A percentile compares a stretch with the other conserved stretches of the same genome.
Conservation (phyloP, 805 yeast species). For the Saturnispora gosingensis region DNA sequence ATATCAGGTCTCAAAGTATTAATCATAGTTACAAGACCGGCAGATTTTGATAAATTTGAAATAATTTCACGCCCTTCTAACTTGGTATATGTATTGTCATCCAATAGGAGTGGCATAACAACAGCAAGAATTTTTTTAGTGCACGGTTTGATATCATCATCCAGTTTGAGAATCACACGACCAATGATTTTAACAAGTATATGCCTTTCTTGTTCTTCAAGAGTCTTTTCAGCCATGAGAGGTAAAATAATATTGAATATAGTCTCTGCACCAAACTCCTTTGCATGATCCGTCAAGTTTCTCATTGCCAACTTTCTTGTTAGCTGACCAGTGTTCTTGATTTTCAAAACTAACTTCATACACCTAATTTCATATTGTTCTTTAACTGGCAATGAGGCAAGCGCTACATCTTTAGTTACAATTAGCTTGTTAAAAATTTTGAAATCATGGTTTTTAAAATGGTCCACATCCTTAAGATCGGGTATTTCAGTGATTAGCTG, state of each 20-base stretch:
- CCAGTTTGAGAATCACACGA: conserved; percentile 57
- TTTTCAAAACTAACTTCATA: conserved; percentile 51
- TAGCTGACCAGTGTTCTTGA: conserved; percentile 71
- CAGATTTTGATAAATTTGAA: conserved; percentile 65
- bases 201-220: conserved; percentile 80
- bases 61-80: conserved; percentile 74
- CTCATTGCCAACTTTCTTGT: conserved; percentile 63
- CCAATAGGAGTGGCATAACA: conserved; percentile 69
- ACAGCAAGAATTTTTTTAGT: conserved; percentile 66
- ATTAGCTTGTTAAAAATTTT: conserved; percentile 60
- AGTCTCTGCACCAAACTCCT: conserved; percentile 56
- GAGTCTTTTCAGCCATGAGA: conserved; percentile 54
- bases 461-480: conserved; percentile 56
- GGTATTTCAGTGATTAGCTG: conserved; percentile 47
- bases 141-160: conserved; percentile 58
- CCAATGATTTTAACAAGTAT: conserved; percentile 68
- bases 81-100: conserved; percentile 68
- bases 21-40: conserved; percentile 76
- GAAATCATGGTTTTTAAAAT: conserved; percentile 62
- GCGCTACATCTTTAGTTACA: conserved; percentile 19
- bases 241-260: conserved; percentile 71
- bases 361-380: conserved; percentile 54
- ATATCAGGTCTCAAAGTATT: conserved; percentile 72
- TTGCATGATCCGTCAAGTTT: conserved; percentile 53
- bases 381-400: conserved; percentile 33